Conservation (phyloP, 768 basidiomycete genomes). For the Tricholoma matsutake region DNA sequence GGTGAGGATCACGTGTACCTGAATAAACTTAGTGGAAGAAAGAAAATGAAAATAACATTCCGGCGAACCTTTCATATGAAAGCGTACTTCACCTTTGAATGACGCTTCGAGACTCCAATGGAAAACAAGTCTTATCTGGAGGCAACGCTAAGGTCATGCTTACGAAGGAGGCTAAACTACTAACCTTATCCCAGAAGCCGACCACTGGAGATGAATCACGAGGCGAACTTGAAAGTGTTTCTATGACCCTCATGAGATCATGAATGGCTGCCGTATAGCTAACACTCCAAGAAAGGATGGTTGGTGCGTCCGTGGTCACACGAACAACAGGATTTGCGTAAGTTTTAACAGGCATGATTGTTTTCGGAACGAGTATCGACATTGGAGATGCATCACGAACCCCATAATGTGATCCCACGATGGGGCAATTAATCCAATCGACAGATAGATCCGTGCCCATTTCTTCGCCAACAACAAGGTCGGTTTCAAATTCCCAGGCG, state of each 20-base stretch:
- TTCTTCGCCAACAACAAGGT: conserved; percentile 87
- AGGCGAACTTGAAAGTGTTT: conserved; percentile 73
- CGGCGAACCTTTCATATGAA: conserved; percentile 79
- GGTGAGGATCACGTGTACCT: conserved; percentile 85
- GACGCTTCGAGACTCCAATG: conserved; percentile 76
- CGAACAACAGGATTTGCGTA: conserved; percentile 76
- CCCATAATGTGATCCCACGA: conserved; percentile 57
- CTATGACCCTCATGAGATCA: conserved; percentile 80
- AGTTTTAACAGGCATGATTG: conserved; percentile 93
- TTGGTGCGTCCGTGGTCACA: conserved; percentile 60
- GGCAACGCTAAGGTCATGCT: conserved; percentile 2
- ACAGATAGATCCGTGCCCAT: conserved; percentile 65
- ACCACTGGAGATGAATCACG: conserved; percentile 78
- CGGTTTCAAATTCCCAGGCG: conserved; percentile 65
- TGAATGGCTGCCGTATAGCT: conserved; percentile 85
- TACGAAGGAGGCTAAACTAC: conserved; percentile 12
- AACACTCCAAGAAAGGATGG: conserved; percentile 84
- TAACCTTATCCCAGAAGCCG: conserved; percentile 95
- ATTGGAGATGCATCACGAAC: conserved; percentile 50
- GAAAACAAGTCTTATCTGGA: conserved; percentile 68
- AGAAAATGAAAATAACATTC: not conserved
- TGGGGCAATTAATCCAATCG: conserved; percentile 66
- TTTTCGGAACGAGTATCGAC: conserved; percentile 72
- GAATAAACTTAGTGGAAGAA: conserved; percentile 2
- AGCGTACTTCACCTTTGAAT: conserved; percentile 69